Evolutionary conservation across 345 rosid species (phyloP).

Genomic region (Toxicodendron radicans): DNA sequence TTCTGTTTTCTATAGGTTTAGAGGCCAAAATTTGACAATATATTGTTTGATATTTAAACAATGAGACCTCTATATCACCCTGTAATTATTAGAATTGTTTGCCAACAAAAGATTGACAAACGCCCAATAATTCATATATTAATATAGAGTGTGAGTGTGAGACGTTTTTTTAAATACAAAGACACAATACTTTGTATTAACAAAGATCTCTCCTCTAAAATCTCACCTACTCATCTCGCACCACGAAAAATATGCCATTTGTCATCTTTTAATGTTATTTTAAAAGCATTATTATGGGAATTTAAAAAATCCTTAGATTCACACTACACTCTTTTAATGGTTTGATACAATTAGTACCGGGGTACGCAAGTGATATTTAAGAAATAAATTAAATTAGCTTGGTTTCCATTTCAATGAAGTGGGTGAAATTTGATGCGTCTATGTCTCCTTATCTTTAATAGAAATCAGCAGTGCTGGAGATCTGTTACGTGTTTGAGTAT

Average conservation of each 20-base stretch:
- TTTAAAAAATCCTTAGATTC: too few relatives aligned
- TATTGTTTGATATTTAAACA: too few relatives aligned
- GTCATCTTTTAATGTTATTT: not conserved
- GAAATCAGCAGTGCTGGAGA: not conserved
- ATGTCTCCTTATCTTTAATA: not conserved
- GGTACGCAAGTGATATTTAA: not conserved
- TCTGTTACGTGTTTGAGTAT: not conserved
- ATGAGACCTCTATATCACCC: too few relatives aligned
- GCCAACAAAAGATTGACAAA: not conserved
- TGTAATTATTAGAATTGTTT: not conserved
- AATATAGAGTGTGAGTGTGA: not conserved
- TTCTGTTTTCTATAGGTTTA: too few relatives aligned
- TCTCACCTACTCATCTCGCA: not conserved
- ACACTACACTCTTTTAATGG: too few relatives aligned
- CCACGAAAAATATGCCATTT: not conserved
- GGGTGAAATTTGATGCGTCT: slow-evolving; percentile 8
- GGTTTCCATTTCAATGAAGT: slow-evolving; percentile 11
- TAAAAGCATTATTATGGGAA: not conserved
- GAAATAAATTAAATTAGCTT: not conserved
- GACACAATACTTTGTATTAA: not conserved
- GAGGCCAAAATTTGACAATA: not conserved
- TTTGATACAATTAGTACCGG: too few relatives aligned
- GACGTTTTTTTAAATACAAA: not conserved
- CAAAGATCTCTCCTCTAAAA: not conserved
- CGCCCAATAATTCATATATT: not conserved